phyloP scores from a whole-genome alignment of 805 yeast genomes.

The Candida qinlingensis region DNA sequence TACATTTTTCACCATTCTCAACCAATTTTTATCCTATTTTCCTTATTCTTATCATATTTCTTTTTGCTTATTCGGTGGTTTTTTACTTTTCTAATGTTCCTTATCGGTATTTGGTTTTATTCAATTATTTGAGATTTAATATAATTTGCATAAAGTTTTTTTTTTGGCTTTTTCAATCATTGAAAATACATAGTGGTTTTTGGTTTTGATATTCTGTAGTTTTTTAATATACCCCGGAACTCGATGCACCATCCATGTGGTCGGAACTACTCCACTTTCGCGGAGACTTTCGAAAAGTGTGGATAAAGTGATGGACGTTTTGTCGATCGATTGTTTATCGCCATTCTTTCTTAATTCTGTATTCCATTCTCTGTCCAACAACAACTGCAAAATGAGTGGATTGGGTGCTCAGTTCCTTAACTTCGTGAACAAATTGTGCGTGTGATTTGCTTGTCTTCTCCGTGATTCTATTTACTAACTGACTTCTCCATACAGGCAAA shows the following conservation, averaged over 20 bases:
- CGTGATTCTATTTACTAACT: neutral
- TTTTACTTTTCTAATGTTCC: neutral
- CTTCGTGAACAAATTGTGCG: neutral
- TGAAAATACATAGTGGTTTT: too few relatives aligned
- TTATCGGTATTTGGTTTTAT: too few relatives aligned
- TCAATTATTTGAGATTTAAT: too few relatives aligned
- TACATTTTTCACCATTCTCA: neutral
- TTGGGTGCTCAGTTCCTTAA: neutral
- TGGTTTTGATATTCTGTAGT: too few relatives aligned
- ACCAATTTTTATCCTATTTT: neutral
- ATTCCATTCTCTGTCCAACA: neutral
- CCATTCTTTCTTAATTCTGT: neutral
- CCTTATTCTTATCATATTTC: neutral
- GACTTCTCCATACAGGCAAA: constrained; percentile 6
- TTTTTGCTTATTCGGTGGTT: neutral
- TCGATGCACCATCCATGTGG: too few relatives aligned
- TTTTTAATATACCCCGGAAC: too few relatives aligned
- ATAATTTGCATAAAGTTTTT: too few relatives aligned
- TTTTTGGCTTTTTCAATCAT: too few relatives aligned
- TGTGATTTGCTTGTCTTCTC: too few relatives aligned
- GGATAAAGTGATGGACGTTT: neutral
- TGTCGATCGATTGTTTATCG: neutral
- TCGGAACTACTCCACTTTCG: too few relatives aligned
- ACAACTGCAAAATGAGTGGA: neutral
- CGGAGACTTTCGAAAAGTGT: neutral